Evolutionary conservation across 352 stramenopile species (phyloP), one percentile per base, ranked within the genome.

Genomic region (Globisporangium orthogonon): DNA sequence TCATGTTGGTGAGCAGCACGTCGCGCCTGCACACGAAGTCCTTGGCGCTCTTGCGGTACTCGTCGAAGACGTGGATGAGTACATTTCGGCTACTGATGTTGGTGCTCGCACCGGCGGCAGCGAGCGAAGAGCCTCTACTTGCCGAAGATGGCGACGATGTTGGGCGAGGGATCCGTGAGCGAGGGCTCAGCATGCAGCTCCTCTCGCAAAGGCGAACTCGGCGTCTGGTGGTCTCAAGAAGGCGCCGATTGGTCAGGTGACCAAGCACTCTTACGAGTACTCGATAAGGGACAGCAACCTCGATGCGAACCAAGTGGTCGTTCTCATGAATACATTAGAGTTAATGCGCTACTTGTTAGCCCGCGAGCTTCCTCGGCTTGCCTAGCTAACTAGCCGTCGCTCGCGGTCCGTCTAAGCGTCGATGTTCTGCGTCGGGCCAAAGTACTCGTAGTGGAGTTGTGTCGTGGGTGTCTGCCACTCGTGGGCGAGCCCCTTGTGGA

Each of bases 61-160:
- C 86, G 63, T 97, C 89, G 53, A 91, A 94, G 37, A 97, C 89
- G 58, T 96, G 87, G 62, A 97, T 97, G 39, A 92, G 69, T 40
- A 97, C 78, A 48, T 61, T 86, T 15, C 70, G 70, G 23, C 45
- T 48, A 43, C 33, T 31, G 14, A 18, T 44, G 52, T 15, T 7
- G 52, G 7, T 31, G 33, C 10, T 10, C 44, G 9, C 30, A 11
- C n/a, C 23, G 23, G 33, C 46, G 23, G 13, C 41, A 46, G 41
- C 41, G 41, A 46, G 13, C 4, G 41, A 7, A 18, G 41, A 14
- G 41, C 13, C n/a, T 46, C 14, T 15, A 7, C 13, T n/a, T 1
- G 17, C 15, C 9, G 41, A n/a, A 13, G 39, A 46, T 4, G 41
- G 9, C 41, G 41, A 46, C 11, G 41, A 46, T n/a, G 41, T 46